Base-by-base conservation (phyloP, 1,284 basidiomycete species). In the Ganoderma boninense region DNA sequence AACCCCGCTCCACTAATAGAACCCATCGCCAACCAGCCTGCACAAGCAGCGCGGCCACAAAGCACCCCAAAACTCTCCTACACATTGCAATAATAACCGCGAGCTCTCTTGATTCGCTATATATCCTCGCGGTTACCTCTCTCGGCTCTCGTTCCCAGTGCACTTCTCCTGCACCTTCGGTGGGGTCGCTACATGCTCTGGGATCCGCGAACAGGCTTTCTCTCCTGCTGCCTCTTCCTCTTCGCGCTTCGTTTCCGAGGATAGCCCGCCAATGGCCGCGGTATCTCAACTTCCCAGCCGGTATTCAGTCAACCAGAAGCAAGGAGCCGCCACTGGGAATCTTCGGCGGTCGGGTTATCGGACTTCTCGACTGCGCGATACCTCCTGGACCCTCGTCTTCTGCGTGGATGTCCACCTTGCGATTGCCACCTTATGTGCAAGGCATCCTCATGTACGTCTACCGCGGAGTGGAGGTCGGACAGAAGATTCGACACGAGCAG, bases 1-100 rank as follows among this genome's bases (percentile, higher is more conserved):
- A 44, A 64, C 71, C 71, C 71, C 61, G 62, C 69, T 65, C 71
- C 71, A 73, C 71, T 42, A 32, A 26, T 56, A 29, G 32, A 38
- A 40, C 46, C 11, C 46, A 11, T 35, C 8, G 64, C 14, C 40
- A 16, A 20, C 26, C n/a, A 11, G 26, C 61, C 43, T 44, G 6
- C 64, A 49, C 29, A 32, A 38, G 1, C n/a, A 46, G 64, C 57
- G 49, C 29, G 62, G 42, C 66, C 52, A 59, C 44, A 52, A 64
- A 18, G 46, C 66, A 68, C 66, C 66, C 66, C 66, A 68, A n/a
- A 64, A 38, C 38, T 38, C 62, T n/a, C 43, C 16, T 32, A 44
- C 6, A 20, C 42, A 3, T 65, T 14, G 23, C 38, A 44, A 57
- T 52, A 65, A 26, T 18, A 40, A 54, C 23, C 23, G 49, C 42